These are phyloP conservation scores for Annulohypoxylon moriforme DNA, from an alignment of 495 filamentous ascomycete genomes.

Conservation along the genomic window DNA sequence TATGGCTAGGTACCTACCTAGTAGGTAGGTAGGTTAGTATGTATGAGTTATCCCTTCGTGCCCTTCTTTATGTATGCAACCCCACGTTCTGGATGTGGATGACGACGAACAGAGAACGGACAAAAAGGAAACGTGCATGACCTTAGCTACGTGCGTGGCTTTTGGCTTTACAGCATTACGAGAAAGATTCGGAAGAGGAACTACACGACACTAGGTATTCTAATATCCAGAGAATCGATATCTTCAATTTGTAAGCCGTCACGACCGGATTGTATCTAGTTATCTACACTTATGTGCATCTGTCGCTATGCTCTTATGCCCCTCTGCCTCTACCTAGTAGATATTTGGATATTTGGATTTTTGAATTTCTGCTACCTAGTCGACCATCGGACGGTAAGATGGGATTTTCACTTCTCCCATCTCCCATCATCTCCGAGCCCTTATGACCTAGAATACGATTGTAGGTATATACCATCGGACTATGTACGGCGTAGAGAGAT, in stretches of 20 bases:
- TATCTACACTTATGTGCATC: no score
- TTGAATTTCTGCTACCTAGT: background rate
- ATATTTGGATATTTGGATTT: background rate
- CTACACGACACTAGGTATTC: no score
- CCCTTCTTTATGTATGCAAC: constrained; percentile 25
- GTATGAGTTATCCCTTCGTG: constrained; percentile 21
- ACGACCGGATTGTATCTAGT: no score
- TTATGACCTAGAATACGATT: background rate
- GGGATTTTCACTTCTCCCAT: constrained; percentile 42
- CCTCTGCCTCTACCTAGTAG: background rate
- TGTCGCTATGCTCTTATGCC: no score
- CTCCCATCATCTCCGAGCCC: constrained; percentile 22
- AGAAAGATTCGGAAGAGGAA: constrained; percentile 39
- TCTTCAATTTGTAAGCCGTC: background rate
- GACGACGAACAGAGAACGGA: constrained; percentile 39
- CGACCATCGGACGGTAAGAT: background rate
- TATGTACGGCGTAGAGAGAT: constrained; percentile 13
- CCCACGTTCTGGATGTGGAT: constrained; percentile 43
- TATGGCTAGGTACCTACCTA: background rate
- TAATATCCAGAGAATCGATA: constrained; percentile 4
- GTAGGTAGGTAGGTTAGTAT: background rate
- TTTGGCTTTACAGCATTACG: constrained; percentile 35
- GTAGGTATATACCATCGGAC: background rate
- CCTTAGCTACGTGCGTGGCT: constrained; percentile 35
- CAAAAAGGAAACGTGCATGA: constrained; percentile 34